These are phyloP conservation scores for Lactifluus echinatus DNA, from an alignment of 768 basidiomycete genomes.

Conservation along the genomic window DNA sequence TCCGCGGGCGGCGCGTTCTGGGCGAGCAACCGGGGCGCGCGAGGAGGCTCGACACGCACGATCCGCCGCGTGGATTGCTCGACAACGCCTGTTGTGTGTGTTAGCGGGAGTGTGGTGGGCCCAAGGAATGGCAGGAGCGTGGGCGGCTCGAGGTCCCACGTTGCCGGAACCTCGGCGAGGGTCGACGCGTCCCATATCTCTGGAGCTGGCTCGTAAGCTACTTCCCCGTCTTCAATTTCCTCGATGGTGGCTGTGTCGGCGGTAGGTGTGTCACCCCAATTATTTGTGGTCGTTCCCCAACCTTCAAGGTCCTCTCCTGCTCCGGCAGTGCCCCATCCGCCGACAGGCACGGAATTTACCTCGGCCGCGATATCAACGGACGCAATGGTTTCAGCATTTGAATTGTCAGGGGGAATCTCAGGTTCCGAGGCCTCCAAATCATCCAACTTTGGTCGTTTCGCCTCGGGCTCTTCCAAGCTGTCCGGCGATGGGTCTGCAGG, in stretches of 20 bases:
- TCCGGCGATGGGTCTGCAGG: constrained; percentile 2
- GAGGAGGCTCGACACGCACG: constrained; percentile 36
- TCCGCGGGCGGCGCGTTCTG: constrained; percentile 17
- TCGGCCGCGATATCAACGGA: background rate
- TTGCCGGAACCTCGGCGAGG: background rate
- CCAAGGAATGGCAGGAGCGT: constrained; percentile 41
- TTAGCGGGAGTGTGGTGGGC: constrained; percentile 46
- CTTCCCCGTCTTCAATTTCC: background rate
- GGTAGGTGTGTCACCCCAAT: background rate
- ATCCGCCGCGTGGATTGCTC: constrained; percentile 58
- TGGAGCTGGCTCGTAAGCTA: background rate
- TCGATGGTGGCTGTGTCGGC: background rate
- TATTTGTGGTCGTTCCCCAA: constrained; percentile 10
- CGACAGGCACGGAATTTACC: background rate
- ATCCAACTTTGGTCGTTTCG: constrained; percentile 24
- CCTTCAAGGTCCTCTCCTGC: background rate
- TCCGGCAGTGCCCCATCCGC: background rate
- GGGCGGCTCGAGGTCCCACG: constrained; percentile 10
- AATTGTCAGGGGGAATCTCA: background rate
- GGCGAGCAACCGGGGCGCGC: constrained; percentile 22
- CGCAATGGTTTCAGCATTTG: background rate
- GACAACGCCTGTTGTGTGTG: constrained; percentile 56
- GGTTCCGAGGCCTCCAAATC: background rate
- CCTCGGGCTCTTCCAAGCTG: constrained; percentile 16
- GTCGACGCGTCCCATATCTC: constrained; percentile 6